Evolutionary conservation across 192 early-diverging fungal genomes (phyloP).

Genomic region (Phlyctochytrium bullatum): DNA sequence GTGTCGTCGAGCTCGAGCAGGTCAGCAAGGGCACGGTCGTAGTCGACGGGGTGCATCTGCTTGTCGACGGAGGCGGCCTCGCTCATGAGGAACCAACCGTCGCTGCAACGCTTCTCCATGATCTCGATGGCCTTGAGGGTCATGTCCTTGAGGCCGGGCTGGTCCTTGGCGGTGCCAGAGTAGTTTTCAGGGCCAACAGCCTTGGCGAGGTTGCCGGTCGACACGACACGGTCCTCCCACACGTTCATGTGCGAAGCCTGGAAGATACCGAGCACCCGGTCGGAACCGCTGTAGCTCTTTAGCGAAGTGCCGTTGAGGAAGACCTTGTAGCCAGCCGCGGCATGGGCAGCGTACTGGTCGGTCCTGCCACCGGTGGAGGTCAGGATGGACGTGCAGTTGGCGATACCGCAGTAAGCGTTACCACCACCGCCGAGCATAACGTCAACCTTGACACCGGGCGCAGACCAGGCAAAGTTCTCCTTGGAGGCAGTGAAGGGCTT

Average conservation of each 20-base stretch:
- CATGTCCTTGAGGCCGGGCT: constrained; percentile 60
- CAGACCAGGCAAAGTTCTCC: constrained; percentile 15
- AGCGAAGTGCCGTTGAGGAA: constrained; percentile 47
- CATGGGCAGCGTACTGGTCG: constrained; percentile 52
- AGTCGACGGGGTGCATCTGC: constrained; percentile 61
- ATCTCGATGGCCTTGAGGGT: constrained; percentile 57
- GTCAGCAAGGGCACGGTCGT: constrained; percentile 61
- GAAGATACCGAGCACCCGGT: constrained; percentile 65
- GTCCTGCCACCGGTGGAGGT: constrained; percentile 31
- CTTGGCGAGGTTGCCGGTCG: constrained; percentile 44
- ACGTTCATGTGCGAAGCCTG: constrained; percentile 55
- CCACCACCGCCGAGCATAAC: constrained; percentile 66
- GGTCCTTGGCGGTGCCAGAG: constrained; percentile 44
- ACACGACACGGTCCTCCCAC: constrained; percentile 64
- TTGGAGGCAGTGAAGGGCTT: background rate
- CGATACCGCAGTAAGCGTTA: constrained; percentile 47
- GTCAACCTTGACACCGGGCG: constrained; percentile 54
- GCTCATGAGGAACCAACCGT: constrained; percentile 66
- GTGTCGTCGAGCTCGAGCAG: constrained; percentile 62
- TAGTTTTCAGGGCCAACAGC: constrained; percentile 40
- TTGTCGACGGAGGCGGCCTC: constrained; percentile 68
- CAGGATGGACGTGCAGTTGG: constrained; percentile 23
- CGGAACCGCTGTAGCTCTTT: constrained; percentile 46
- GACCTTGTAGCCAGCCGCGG: constrained; percentile 55
- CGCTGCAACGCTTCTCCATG: constrained; percentile 54